Evolutionary conservation across 169 alveolate species (phyloP).

Genomic region (Cryptosporidium muris): DNA sequence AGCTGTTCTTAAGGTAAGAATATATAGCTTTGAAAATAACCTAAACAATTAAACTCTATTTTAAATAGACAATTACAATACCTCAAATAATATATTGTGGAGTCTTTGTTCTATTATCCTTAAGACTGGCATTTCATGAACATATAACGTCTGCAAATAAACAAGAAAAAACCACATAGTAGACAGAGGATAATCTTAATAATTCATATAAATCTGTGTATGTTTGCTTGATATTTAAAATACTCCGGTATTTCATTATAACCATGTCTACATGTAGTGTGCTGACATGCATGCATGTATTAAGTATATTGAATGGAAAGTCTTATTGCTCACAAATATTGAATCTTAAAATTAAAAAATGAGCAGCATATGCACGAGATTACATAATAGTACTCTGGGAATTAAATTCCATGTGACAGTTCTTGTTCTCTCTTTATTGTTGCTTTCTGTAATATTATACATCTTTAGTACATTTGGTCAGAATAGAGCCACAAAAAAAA

Average conservation of each 20-base stretch:
- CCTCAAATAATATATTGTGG: constrained; percentile 67
- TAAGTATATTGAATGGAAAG: no score
- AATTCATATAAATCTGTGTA: no score
- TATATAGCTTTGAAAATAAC: not conserved
- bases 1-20: constrained; percentile 29
- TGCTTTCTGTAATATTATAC: constrained; percentile 19
- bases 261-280: no score
- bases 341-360: no score
- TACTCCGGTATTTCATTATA: no score
- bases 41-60: not conserved
- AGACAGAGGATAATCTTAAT: no score
- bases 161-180: not conserved
- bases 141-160: not conserved
- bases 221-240: no score
- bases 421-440: constrained; percentile 11
- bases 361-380: not conserved
- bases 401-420: constrained; percentile 11
- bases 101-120: constrained; percentile 7
- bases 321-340: no score
- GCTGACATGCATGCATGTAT: no score
- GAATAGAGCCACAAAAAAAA: not conserved
- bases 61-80: constrained; percentile 41
- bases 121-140: constrained; percentile 37
- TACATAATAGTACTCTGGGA: not conserved
- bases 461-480: constrained; percentile 11